A percentile compares a stretch with the other conserved stretches of the same genome.
These are phyloP conservation scores for Trichophyton mentagrophytes DNA, from an alignment of 2,329 filamentous ascomycete genomes.

Conservation along the genomic window DNA sequence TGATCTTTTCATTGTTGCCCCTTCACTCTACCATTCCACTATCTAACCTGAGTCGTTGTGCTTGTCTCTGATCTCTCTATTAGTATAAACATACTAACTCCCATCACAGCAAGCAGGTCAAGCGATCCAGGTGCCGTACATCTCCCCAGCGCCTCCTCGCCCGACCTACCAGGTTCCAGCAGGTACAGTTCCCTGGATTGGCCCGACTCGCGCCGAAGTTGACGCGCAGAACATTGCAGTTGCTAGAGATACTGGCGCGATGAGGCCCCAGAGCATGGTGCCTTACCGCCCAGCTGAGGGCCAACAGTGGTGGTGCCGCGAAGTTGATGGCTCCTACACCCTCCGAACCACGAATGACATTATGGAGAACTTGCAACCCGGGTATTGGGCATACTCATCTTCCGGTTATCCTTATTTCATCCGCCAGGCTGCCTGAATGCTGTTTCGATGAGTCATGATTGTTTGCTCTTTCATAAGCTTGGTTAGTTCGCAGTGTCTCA, in stretches of 20 bases:
- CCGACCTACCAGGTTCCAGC: not conserved
- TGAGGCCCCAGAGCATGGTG: slow-evolving; percentile 18
- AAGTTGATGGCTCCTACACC: slow-evolving; percentile 24
- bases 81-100: not conserved
- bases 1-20: not conserved
- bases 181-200: slow-evolving; percentile 12
- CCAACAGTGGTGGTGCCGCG: slow-evolving; percentile 25
- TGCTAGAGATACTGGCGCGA: slow-evolving; percentile 15
- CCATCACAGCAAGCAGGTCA: slow-evolving; percentile 4
- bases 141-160: slow-evolving; percentile 5
- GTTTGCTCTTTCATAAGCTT: not conserved
- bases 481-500: not conserved
- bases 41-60: not conserved
- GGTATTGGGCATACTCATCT: slow-evolving; percentile 16
- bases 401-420: slow-evolving; percentile 11
- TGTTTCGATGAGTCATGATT: not conserved
- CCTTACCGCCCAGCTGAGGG: slow-evolving; percentile 21
- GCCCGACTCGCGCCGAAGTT: slow-evolving; percentile 18
- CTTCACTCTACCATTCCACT: not conserved
- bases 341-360: slow-evolving; percentile 22
- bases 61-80: not conserved
- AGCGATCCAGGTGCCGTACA: slow-evolving; percentile 5
- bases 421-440: slow-evolving; percentile 4
- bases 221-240: slow-evolving; percentile 20
- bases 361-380: slow-evolving; percentile 20